Conservation (phyloP, 192 early-diverging fungal genomes). For the Dissophora ornata region DNA sequence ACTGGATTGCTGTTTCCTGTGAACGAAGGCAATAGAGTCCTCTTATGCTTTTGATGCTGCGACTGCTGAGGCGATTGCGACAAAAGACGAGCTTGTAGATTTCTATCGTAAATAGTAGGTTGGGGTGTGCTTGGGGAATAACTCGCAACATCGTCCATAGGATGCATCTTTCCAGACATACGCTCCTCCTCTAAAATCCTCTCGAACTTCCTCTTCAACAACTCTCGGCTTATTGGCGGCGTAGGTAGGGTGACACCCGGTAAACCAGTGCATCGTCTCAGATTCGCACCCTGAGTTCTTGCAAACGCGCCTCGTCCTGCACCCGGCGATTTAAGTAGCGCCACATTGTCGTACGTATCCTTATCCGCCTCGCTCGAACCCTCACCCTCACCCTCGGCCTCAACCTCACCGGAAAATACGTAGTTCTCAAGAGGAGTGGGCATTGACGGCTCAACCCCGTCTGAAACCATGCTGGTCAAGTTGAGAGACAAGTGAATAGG, state of each 20-base stretch:
- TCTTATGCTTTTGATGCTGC: background rate
- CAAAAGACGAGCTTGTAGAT: background rate
- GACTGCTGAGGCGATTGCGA: background rate
- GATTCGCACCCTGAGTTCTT: conserved; percentile 2
- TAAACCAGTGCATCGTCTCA: background rate
- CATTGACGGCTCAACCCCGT: background rate
- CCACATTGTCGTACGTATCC: conserved; percentile 25
- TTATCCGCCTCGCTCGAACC: conserved; percentile 21
- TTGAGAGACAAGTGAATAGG: conserved; percentile 17
- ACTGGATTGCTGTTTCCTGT: background rate
- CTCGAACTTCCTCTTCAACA: conserved; percentile 32
- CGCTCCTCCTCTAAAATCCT: conserved; percentile 15
- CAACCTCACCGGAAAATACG: no score
- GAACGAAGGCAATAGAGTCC: no score
- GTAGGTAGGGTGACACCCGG: no score
- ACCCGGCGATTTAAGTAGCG: conserved; percentile 36
- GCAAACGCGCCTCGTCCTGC: conserved; percentile 37
- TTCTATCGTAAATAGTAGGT: conserved; percentile 7
- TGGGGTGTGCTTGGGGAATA: background rate
- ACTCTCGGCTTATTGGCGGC: background rate
- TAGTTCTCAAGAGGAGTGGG: no score
- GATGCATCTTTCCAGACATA: background rate
- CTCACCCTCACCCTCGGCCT: no score
- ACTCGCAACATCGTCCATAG: background rate
- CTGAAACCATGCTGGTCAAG: background rate